Base-by-base conservation (phyloP, 1,284 basidiomycete genomes). In the Boletus sp. region DNA sequence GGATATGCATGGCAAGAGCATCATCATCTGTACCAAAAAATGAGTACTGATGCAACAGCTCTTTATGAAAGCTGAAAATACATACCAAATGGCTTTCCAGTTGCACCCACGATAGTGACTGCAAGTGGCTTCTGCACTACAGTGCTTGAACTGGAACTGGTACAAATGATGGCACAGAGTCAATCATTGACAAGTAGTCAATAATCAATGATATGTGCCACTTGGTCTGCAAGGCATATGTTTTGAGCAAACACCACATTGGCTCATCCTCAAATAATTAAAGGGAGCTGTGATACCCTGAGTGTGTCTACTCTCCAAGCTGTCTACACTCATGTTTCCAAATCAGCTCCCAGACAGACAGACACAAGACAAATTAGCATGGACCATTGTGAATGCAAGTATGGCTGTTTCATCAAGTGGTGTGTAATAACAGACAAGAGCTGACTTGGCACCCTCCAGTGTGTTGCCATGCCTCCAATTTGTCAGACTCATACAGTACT, bases 11-110 rank as follows among this genome's bases (percentile, higher is more conserved):
- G 1, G 52, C 44, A 6, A 72, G 54, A 19, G 52, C 52, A 0
- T 59, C 35, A 0, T 54, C 28, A 23, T 69, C 68, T 67, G 38
- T 55, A 48, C 16, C 7, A 33, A 4, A n/a, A 33, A n/a, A 37
- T 43, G 40, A 43, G n/a, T 21, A n/a, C n/a, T 43, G 40, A 43
- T 27, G 1, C 6, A n/a, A 21, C 16, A 6, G 21, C 16, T 11
- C 11, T 6, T 38, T 2, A 4, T 11, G 43, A 25, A 10, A 9
- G n/a, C n/a, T n/a, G n/a, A n/a, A 3, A 47, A 6, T 33, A 60
- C 68, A 2, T 52, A 69, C 67, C 68, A 47, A 68, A 69, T 25
- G 30, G 54, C 28, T 21, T 21, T 27, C 56, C 50, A 23, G 2
- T 50, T 4, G 48, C 25, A 25, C 50, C 35, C 4, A 53, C 48